These are phyloP conservation scores for Penicillium sp. DNA, from an alignment of 2,329 filamentous ascomycete genomes.

Conservation along the genomic window DNA sequence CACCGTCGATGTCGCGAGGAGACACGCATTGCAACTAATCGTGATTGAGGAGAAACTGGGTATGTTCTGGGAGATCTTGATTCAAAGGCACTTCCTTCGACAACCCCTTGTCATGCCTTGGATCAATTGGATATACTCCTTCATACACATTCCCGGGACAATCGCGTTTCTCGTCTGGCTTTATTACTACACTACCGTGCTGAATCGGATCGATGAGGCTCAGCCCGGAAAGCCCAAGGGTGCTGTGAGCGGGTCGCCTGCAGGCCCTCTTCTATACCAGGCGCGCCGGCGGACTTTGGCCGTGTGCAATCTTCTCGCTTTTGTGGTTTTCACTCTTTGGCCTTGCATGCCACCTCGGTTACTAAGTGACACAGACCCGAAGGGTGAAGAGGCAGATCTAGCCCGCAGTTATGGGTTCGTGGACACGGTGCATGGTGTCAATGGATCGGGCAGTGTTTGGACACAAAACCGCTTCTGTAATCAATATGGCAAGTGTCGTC, in stretches of 20 bases:
- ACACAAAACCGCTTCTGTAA: constrained; percentile 72
- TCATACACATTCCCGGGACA: constrained; percentile 74
- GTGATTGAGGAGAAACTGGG: constrained; percentile 62
- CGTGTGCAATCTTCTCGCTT: constrained; percentile 58
- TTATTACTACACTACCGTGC: constrained; percentile 67
- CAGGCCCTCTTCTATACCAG: constrained; percentile 54
- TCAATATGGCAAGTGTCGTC: constrained; percentile 59
- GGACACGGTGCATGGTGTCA: constrained; percentile 57
- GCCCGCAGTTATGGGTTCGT: constrained; percentile 60
- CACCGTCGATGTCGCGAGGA: constrained; percentile 65
- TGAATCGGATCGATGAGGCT: constrained; percentile 48
- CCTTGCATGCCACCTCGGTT: constrained; percentile 61
- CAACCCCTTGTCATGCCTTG: constrained; percentile 60
- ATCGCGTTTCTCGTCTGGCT: constrained; percentile 67
- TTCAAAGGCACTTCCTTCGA: constrained; percentile 58
- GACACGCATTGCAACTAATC: constrained; percentile 66
- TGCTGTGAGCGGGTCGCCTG: constrained; percentile 40
- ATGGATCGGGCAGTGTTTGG: constrained; percentile 66
- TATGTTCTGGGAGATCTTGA: constrained; percentile 62
- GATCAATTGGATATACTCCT: constrained; percentile 72
- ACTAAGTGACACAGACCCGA: constrained; percentile 53
- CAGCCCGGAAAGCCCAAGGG: constrained; percentile 39
- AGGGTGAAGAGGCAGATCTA: constrained; percentile 55
- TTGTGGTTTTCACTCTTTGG: constrained; percentile 59
- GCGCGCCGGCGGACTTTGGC: constrained; percentile 57